Percentiles rank a stretch among this genome's conserved stretches.
These are phyloP conservation scores for Cyclospora cayetanensis DNA, from an alignment of 169 alveolate genomes.

Conservation along the genomic window DNA sequence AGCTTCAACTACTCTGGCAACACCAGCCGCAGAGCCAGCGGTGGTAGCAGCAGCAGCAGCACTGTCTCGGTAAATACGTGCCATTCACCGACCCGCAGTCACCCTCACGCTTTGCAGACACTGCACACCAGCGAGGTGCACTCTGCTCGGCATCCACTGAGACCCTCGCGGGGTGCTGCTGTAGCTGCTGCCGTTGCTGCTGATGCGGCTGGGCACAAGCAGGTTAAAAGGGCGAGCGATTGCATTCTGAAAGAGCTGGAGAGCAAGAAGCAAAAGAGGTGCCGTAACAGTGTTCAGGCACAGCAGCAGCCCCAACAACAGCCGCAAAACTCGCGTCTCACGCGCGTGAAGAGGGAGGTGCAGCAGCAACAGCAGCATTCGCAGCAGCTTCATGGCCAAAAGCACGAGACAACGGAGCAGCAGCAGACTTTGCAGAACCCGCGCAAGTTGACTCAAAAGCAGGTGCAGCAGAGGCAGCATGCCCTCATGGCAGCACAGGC, in stretches of 20 bases:
- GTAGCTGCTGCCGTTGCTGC: slow-evolving; percentile 25
- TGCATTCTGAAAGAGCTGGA: not conserved
- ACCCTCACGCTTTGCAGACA: not conserved
- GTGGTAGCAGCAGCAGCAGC: slow-evolving; percentile 45
- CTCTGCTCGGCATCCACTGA: slow-evolving; percentile 1
- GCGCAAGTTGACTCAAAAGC: slow-evolving; percentile 28
- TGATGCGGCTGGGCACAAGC: slow-evolving; percentile 38
- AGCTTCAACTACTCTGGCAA: not conserved
- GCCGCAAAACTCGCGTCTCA: not conserved
- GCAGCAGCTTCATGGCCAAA: not conserved
- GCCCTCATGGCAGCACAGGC: slow-evolving; percentile 20
- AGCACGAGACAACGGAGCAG: not conserved
- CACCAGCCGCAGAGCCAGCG: slow-evolving; percentile 4
- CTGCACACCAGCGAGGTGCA: slow-evolving; percentile 7
- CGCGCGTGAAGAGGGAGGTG: too few species aligned
- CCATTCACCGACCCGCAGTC: not conserved
- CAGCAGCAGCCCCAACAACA: slow-evolving; percentile 17
- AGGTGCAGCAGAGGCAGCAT: slow-evolving; percentile 5
- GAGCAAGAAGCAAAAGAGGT: slow-evolving; percentile 12
- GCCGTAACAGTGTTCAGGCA: not conserved
- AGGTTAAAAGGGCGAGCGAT: not conserved
- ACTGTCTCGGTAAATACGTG: not conserved
- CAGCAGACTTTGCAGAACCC: slow-evolving; percentile 11
- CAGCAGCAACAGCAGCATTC: slow-evolving; percentile 31
- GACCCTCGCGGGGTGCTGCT: slow-evolving; percentile 24